Evolutionary conservation across 768 basidiomycete genomes (phyloP).

Genomic region (Rhizopogon vulgaris): DNA sequence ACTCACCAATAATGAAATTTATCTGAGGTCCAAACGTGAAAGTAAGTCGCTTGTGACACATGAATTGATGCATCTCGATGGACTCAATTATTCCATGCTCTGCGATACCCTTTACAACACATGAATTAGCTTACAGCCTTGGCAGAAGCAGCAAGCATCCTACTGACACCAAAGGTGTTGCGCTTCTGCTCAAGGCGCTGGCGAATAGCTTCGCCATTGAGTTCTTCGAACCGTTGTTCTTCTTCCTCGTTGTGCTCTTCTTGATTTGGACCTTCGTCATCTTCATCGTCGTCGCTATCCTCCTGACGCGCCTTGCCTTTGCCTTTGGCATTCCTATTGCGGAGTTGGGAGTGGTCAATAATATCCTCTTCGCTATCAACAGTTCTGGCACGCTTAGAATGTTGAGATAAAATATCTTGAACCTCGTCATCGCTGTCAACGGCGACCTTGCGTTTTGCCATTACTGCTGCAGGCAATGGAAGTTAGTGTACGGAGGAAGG

Average conservation of each 20-base stretch:
- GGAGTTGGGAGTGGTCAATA: constrained; percentile 8
- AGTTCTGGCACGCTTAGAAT: constrained; percentile 39
- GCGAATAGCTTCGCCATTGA: constrained; percentile 51
- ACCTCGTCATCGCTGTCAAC: constrained; percentile 39
- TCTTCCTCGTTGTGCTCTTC: constrained; percentile 42
- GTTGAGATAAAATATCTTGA: constrained; percentile 23
- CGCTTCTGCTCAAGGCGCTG: constrained; percentile 42
- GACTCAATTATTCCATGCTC: constrained; percentile 85
- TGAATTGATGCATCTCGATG: constrained; percentile 88
- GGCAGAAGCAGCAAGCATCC: constrained; percentile 35
- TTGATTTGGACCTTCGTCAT: constrained; percentile 29
- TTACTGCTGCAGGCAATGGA: constrained; percentile 16
- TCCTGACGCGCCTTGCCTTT: constrained; percentile 23
- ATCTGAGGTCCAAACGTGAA: constrained; percentile 90
- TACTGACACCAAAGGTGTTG: constrained; percentile 35
- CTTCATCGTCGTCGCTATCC: constrained; percentile 24
- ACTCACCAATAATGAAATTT: constrained; percentile 90
- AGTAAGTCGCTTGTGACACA: constrained; percentile 85
- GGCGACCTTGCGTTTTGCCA: constrained; percentile 51
- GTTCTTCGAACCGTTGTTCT: constrained; percentile 62
- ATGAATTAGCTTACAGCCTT: neutral
- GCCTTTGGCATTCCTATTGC: constrained; percentile 28
- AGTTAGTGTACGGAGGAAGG: constrained; percentile 4
- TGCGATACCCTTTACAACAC: constrained; percentile 54
- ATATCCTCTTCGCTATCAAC: constrained; percentile 31